Evolutionary conservation across 2,329 filamentous ascomycete species (phyloP), one percentile per base, ranked within the genome.

Genomic region (Trichoderma simmonsii): DNA sequence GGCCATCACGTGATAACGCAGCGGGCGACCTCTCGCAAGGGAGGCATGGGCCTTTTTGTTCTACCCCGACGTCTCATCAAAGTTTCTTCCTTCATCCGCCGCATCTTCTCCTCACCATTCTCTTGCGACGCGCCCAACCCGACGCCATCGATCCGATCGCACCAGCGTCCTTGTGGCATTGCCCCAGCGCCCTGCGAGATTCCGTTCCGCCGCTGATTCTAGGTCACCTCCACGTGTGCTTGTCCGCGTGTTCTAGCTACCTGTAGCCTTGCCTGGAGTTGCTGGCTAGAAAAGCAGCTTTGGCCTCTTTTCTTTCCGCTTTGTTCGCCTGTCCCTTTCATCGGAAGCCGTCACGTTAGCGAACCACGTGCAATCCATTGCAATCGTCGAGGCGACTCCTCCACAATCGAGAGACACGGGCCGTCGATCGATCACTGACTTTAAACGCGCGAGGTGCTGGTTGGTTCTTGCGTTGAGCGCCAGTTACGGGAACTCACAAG

Each of bases 71-170:
- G 61, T 71, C 66, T 43, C 64, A 63, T 26, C 39, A 72, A 70
- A 72, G 57, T 62, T 70, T 65, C 66, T 72, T 64, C 60, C 54
- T 70, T 26, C 48, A 56, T 18, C 63, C 68, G 54, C 36, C 34
- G 48, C 14, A 56, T 71, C 63, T 62, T 30, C 28, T 39, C 36
- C 28, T 39, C 56, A 54, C 39, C 68, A 60, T 57, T 43, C 14
- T 54, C 57, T 30, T 62, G 60, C 71, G 48, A 70, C 71, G 71
- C 67, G 67, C 71, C 68, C 66, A 30, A 30, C 57, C 32, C 51
- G 51, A 48, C 48, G 48, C 54, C 66, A 72, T 70, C 67, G 67
- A 70, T 64, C 57, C 67, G 67, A 62, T 60, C 32, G 39, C 71
- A 62, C 48, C 61, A 48, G 43, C 43, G 24, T 67, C 56, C 32